Conservation (phyloP, 2,329 filamentous ascomycete genomes). For the Fusarium coicis region DNA sequence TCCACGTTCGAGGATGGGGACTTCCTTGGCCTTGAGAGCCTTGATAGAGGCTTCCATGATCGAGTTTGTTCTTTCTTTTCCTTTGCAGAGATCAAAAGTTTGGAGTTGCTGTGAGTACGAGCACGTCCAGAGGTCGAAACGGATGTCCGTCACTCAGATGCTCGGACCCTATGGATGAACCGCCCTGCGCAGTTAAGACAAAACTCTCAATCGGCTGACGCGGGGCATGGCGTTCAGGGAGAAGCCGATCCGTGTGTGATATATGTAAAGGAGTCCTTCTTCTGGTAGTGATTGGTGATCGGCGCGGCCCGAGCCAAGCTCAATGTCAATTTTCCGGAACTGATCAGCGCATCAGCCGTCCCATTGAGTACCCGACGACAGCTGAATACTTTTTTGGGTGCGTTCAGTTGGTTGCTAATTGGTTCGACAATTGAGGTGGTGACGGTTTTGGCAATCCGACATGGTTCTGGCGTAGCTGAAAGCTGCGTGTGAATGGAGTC, state of each 20-base stretch:
- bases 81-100: neutral
- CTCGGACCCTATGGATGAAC: neutral
- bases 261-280: neutral
- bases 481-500: neutral
- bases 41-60: neutral
- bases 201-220: neutral
- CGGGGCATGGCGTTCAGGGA: neutral
- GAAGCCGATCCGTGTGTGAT: neutral
- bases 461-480: neutral
- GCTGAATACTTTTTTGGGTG: neutral
- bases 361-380: neutral
- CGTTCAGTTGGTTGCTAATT: neutral
- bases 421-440: neutral
- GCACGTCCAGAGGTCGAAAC: neutral
- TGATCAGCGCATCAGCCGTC: neutral
- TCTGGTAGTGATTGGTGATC: neutral
- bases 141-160: neutral
- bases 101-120: neutral
- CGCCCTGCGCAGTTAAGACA: neutral
- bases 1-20: neutral
- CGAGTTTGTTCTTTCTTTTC: rapidly evolving
- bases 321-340: neutral
- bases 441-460: neutral
- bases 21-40: neutral
- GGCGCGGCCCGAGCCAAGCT: neutral